Evolutionary conservation across 2,329 filamentous ascomycete species (phyloP).

Genomic region (Hypoxylon sp.): DNA sequence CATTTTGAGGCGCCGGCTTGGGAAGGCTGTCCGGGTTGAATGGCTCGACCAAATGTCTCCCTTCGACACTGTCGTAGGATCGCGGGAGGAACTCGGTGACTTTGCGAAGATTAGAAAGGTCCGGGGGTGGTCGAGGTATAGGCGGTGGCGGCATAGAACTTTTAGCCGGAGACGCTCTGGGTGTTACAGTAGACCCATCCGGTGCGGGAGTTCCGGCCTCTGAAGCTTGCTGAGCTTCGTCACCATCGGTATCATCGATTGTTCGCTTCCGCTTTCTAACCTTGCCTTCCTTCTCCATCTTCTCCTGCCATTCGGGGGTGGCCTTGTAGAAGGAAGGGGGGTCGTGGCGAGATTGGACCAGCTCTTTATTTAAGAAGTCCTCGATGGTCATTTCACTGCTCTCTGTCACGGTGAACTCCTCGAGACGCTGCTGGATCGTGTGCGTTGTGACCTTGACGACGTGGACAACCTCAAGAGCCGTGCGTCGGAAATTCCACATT

Average conservation of each 20-base stretch:
- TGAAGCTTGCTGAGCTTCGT: conserved; percentile 25
- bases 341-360: conserved; percentile 76
- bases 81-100: conserved; percentile 44
- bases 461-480: conserved; percentile 94
- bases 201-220: conserved; percentile 17
- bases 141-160: conserved; percentile 45
- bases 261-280: conserved; percentile 56
- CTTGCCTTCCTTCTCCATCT: conserved; percentile 52
- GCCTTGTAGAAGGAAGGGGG: conserved; percentile 83
- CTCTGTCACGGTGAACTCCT: conserved; percentile 89
- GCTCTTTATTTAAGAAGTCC: conserved; percentile 78
- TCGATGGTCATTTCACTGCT: conserved; percentile 86
- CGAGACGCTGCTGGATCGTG: conserved; percentile 88
- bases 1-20: conserved; percentile 36
- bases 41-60: conserved; percentile 40
- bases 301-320: conserved; percentile 65
- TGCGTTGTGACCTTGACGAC: conserved; percentile 95
- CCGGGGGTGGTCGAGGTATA: conserved; percentile 41
- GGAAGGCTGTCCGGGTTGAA: conserved; percentile 43
- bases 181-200: conserved; percentile 12
- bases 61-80: conserved; percentile 41
- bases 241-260: conserved; percentile 47
- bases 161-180: conserved; percentile 34
- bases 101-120: conserved; percentile 42
- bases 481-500: conserved; percentile 97